Evolutionary conservation across 257 asterid genomes (phyloP), one percentile per base, ranked within the genome.

Genomic region (Cynanchum wilfordii): DNA sequence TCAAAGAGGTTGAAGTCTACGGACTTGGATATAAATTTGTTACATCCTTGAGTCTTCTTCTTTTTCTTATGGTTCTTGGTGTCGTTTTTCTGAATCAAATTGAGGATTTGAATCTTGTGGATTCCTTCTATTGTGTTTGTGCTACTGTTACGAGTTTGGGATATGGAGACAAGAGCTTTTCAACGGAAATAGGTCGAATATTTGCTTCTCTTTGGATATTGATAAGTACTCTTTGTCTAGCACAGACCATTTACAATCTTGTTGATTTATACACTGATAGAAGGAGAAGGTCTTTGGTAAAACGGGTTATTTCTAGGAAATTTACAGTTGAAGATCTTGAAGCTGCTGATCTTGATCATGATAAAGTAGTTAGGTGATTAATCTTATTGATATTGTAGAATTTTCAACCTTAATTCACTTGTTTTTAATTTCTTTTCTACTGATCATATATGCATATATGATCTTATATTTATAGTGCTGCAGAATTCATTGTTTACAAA

Each of bases 111-210:
- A 82, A 68, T 51, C 62, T 91, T 17, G 81, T 88, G 27, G 97
- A 91, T 62, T 91, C 97, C 0, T 83, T 92, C 40, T 93, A 90
- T 52, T 89, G 96, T 29, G 96, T 93, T 19, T 90, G 96, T 67
- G 79, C 90, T 4, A 88, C 97, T 0, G 80, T 90, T 63, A 88
- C 94, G 8, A 93, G 96, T 0, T 86, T 93, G 17, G 98, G 98
- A 27, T 93, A 93, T 73, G 98, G 97, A 11, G 98, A 93, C 70
- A 80, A 87, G 89, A 90, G 90, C 80, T 90, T 93, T 40, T 90
- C 97, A 3, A 93, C 96, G 0, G 45, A 75, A 1, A 79, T 67
- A 33, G 98, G 98, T 1, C 84, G 98, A 2, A 0, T 90, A 0
- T 93, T 93, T 69, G 98, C 97, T 69, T 80, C 91, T 1, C 76